Conservation (phyloP, 495 filamentous ascomycete species). For the Massariosphaeria phaeospora region DNA sequence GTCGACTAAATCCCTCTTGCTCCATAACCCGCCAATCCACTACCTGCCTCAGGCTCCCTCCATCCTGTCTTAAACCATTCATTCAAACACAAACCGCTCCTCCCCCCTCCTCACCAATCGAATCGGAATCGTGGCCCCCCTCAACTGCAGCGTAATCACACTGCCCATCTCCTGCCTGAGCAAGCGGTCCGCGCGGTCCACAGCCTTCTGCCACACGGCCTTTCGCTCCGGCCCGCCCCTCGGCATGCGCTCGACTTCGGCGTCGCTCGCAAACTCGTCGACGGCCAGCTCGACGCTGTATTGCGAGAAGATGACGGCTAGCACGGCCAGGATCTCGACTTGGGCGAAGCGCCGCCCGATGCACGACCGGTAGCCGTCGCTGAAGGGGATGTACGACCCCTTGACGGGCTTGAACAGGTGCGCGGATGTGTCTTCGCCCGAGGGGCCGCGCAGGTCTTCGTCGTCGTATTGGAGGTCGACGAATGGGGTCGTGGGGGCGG, state of each 20-base stretch:
- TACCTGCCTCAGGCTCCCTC: no score
- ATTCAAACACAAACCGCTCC: constrained; percentile 52
- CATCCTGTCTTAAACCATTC: no score
- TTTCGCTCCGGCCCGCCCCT: constrained; percentile 43
- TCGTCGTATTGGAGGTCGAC: constrained; percentile 47
- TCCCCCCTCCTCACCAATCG: constrained; percentile 53
- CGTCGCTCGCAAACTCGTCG: constrained; percentile 55
- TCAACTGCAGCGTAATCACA: constrained; percentile 61
- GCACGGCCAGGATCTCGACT: constrained; percentile 65
- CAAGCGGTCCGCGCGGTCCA: constrained; percentile 44
- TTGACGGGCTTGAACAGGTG: constrained; percentile 55
- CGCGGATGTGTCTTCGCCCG: constrained; percentile 50
- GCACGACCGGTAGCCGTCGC: constrained; percentile 65
- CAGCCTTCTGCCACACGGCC: constrained; percentile 51
- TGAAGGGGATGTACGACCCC: constrained; percentile 69
- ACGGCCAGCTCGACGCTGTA: constrained; percentile 65
- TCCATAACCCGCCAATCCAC: no score
- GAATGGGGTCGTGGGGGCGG: constrained; percentile 36
- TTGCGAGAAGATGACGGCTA: constrained; percentile 59
- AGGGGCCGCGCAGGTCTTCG: constrained; percentile 53
- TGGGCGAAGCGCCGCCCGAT: constrained; percentile 68
- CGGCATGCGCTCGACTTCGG: constrained; percentile 54
- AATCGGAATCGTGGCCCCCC: constrained; percentile 53
- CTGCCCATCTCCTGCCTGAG: constrained; percentile 46
- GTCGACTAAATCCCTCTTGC: no score